Evolutionary conservation across 257 asterid genomes (phyloP).

Genomic region (Forsythia suspensa): DNA sequence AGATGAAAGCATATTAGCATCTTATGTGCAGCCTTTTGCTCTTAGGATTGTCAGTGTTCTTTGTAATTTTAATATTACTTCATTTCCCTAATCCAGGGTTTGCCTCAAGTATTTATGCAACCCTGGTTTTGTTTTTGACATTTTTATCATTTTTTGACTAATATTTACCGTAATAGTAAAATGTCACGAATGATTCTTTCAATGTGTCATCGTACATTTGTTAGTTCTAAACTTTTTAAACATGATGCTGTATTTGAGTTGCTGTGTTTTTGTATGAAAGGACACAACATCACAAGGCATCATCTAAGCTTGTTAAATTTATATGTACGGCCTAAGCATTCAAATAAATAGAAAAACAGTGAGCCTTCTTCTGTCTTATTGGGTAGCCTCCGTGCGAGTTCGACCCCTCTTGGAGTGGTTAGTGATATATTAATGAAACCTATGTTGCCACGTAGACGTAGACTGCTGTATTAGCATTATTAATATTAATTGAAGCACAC

Average conservation of each 20-base stretch:
- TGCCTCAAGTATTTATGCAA: conserved; percentile 19
- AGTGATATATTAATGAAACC: too few relatives aligned
- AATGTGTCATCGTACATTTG: neutral
- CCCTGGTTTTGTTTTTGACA: conserved; percentile 26
- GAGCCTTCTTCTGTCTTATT: too few relatives aligned
- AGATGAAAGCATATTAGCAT: neutral
- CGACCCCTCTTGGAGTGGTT: too few relatives aligned
- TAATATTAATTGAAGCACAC: too few relatives aligned
- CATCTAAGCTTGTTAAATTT: too few relatives aligned
- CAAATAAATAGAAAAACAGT: too few relatives aligned
- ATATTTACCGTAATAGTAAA: conserved; percentile 18
- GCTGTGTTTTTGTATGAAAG: neutral
- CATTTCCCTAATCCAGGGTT: conserved; percentile 18
- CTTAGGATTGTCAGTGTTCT: conserved; percentile 15
- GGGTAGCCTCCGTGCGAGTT: too few relatives aligned
- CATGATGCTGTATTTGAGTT: neutral
- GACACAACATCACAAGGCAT: too few relatives aligned
- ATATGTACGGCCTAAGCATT: too few relatives aligned
- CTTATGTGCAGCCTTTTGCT: conserved; percentile 8
- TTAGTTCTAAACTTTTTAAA: neutral
- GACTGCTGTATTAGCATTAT: too few relatives aligned
- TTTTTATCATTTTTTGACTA: neutral
- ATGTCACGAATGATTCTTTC: conserved; percentile 20
- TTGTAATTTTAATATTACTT: conserved; percentile 4
- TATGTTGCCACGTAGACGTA: too few relatives aligned